Percentiles rank a stretch among this genome's conserved stretches.
phyloP scores from a whole-genome alignment of 2,329 filamentous ascomycete species.

The Ophiostoma pallidulum region DNA sequence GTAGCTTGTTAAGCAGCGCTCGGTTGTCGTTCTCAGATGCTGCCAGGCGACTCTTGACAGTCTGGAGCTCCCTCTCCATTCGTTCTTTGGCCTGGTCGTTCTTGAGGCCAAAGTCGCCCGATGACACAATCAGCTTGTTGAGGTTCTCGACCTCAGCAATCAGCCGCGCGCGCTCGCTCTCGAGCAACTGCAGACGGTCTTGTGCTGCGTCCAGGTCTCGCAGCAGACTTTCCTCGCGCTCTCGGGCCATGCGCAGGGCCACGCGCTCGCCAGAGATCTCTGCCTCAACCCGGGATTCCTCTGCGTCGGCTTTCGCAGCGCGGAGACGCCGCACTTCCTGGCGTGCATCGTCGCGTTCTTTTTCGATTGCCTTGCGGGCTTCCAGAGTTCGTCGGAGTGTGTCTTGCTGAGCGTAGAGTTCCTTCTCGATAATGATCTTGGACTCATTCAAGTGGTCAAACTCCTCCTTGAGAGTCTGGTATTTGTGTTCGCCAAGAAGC shows the following conservation, averaged over 20 bases:
- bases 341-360: constrained; percentile 82
- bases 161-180: constrained; percentile 67
- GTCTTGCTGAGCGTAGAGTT: constrained; percentile 93
- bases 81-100: constrained; percentile 93
- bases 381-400: constrained; percentile 78
- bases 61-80: constrained; percentile 81
- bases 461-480: constrained; percentile 70
- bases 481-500: constrained; percentile 82
- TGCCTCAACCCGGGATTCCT: constrained; percentile 75
- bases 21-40: constrained; percentile 97
- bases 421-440: constrained; percentile 96
- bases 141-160: constrained; percentile 74
- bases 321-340: constrained; percentile 74
- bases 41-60: constrained; percentile 76
- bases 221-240: constrained; percentile 67
- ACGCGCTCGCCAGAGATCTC: constrained; percentile 72
- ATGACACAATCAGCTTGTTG: constrained; percentile 78
- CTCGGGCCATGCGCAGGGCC: constrained; percentile 66
- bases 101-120: constrained; percentile 78
- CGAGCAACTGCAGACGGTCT: constrained; percentile 66
- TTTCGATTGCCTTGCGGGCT: constrained; percentile 67
- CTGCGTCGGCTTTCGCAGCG: constrained; percentile 72
- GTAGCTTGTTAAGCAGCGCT: constrained; percentile 88
- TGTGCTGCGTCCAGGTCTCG: constrained; percentile 75
- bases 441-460: constrained; percentile 81